Evolutionary conservation across 371 early-diverging fungal genomes (phyloP).

Genomic region (Fennellomyces sp.): DNA sequence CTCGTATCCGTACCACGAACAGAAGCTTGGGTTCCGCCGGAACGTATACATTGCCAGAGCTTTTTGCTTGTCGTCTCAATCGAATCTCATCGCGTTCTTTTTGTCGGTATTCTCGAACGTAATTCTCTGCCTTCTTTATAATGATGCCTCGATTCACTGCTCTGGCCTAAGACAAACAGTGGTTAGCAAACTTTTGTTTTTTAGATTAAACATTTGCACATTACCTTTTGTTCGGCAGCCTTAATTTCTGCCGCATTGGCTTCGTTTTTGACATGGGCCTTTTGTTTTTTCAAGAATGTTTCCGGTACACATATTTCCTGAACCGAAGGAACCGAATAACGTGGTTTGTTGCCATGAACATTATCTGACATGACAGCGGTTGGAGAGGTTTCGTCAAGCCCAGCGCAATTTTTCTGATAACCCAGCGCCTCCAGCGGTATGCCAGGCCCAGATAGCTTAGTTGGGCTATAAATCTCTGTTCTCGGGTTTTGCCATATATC

Average conservation of each 20-base stretch:
- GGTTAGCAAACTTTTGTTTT: background rate
- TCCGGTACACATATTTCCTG: slow-evolving; percentile 84
- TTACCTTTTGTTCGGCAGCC: slow-evolving; percentile 5
- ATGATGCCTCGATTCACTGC: slow-evolving; percentile 82
- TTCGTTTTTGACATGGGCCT: slow-evolving; percentile 81
- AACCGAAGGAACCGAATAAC: slow-evolving; percentile 44
- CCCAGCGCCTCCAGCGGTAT: too few relatives aligned
- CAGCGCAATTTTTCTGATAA: too few relatives aligned
- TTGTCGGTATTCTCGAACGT: slow-evolving; percentile 92
- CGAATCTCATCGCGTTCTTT: slow-evolving; percentile 87
- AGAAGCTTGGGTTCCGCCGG: slow-evolving; percentile 94
- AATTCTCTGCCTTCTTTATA: slow-evolving; percentile 96
- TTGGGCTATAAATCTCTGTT: too few relatives aligned
- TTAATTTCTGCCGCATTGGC: slow-evolving; percentile 27
- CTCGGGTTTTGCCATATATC: too few relatives aligned
- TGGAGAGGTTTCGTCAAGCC: too few relatives aligned
- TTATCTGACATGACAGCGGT: background rate
- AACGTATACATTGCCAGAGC: slow-evolving; percentile 86
- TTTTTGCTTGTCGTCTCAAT: slow-evolving; percentile 87
- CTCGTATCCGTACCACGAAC: slow-evolving; percentile 94
- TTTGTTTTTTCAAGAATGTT: slow-evolving; percentile 95
- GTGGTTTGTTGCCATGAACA: background rate
- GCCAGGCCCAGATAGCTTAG: too few relatives aligned
- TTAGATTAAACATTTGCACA: background rate
- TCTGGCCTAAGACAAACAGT: slow-evolving; percentile 53